phyloP scores from a whole-genome alignment of 768 basidiomycete genomes.

The Rhizopogon rudus region DNA sequence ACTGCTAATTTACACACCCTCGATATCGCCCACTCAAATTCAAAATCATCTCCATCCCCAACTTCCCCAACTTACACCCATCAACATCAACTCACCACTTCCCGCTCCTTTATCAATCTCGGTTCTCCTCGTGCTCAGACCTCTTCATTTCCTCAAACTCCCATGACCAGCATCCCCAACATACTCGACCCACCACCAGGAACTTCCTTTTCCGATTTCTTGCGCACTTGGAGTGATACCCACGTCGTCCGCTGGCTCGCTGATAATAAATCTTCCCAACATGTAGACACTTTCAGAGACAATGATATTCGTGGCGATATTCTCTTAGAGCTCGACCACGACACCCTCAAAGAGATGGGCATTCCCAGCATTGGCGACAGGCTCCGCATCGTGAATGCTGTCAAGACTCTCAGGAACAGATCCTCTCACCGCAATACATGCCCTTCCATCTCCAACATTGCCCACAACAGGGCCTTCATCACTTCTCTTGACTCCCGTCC shows the following conservation, averaged over 20 bases:
- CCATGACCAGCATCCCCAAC: slow-evolving; percentile 25
- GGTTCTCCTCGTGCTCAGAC: slow-evolving; percentile 34
- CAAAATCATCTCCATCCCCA: slow-evolving; percentile 34
- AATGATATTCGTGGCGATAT: slow-evolving; percentile 94
- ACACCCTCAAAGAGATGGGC: slow-evolving; percentile 86
- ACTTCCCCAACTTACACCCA: slow-evolving; percentile 36
- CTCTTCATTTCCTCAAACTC: slow-evolving; percentile 37
- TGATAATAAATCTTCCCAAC: slow-evolving; percentile 68
- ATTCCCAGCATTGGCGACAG: slow-evolving; percentile 88
- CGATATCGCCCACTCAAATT: neutral
- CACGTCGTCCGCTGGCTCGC: slow-evolving; percentile 77
- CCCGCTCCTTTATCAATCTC: slow-evolving; percentile 35
- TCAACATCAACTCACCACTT: slow-evolving; percentile 23
- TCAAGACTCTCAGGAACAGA: slow-evolving; percentile 69
- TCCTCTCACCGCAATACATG: slow-evolving; percentile 28
- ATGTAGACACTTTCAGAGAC: slow-evolving; percentile 63
- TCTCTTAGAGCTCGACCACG: slow-evolving; percentile 86
- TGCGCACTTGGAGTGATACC: slow-evolving; percentile 66
- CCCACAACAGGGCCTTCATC: neutral
- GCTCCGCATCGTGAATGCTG: slow-evolving; percentile 79
- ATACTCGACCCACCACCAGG: slow-evolving; percentile 56
- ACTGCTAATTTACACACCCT: neutral
- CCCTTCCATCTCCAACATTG: neutral
- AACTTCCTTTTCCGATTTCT: slow-evolving; percentile 54
- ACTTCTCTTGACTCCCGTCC: slow-evolving; percentile 1